Base-by-base conservation (phyloP, 2,329 filamentous ascomycete species). In the Arthrobotrys iridis region DNA sequence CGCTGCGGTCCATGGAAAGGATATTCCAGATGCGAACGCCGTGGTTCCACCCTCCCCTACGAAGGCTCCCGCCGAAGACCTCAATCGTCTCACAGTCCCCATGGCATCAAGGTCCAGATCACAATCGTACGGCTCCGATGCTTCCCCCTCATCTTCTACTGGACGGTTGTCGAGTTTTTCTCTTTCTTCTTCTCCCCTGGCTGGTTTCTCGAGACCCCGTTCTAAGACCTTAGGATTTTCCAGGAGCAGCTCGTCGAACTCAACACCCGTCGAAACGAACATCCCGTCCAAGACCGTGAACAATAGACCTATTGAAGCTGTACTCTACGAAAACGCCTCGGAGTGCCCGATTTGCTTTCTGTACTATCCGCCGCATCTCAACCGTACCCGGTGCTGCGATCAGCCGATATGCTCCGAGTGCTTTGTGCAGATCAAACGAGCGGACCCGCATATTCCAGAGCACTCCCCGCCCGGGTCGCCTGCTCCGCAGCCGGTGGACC, bases 321-420 rank as follows among this genome's bases (percentile, higher is more conserved):
- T 92, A 78, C 84, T 99, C 0, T 99, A 99, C 85, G 97, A 97
- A 81, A 89, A 96, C 78, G 90, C 93, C 2, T 84, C 85, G 4
- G 95, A 99, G 81, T 99, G 95, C 80, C 94, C 95, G 3, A 97
- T 99, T 77, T 99, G 95, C 84, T 97, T 98, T 81, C 85, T 98
- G 62, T 96, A 93, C 79, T 99, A 98, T 78, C 95, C 95, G 0
- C 93, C 93, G 2, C 96, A 96, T 80, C 86, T 99, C 28, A 99
- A 99, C 83, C 91, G 90, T 78, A 99, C 95, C 0, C 87, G 95
- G 78, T 99, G 95, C 81, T 99, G 95, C 82, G 93, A 97, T 79
- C 95, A 99, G 81, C 87, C 91, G 4, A 98, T 99, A 77, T 99
- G 95, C 83, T 98, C 93, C 43, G 95, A 99, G 83, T 99, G 95